Base-by-base conservation (phyloP, 2,329 filamentous ascomycete species). In the Stagonosporopsis chrysanthemi region DNA sequence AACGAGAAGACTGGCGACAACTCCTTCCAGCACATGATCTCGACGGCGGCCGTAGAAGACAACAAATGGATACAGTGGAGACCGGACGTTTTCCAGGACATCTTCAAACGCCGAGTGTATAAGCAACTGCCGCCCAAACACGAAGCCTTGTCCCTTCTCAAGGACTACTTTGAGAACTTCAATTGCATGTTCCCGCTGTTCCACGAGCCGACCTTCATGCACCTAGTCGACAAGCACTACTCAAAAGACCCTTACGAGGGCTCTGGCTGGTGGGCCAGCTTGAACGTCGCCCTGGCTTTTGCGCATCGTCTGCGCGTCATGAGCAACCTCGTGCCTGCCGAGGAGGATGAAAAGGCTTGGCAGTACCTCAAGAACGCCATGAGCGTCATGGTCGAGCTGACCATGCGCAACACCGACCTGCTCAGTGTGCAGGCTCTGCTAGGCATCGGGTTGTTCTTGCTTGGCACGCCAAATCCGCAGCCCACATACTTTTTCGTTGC, bases 111-210 rank as follows among this genome's bases (percentile, higher is more conserved):
- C 35, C 88, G 89, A 15, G 84, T 97, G 26, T 97, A 94, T 81
- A 89, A 90, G 59, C 89, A 88, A 15, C 78, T 98, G 29, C 95
- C 95, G 2, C 83, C 90, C 0, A 96, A 96, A 76, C 83, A 88
- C n/a, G 93, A 97, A 78, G 91, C 92, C 0, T 77, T 96, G 60
- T 96, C 92, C 1, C 80, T 98, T 35, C 86, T 97, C 59, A 92
- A 90, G 76, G 95, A 99, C 76, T 99, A 90, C 72, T 99, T 99
- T 66, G 91, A 96, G 71, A 97, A 97, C 78, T 98, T 99, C 83
- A 99, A 99, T 80, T 95, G 92, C 86, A 94, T 98, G 86, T 97
- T 98, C 72, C 95, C 95, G 6, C 82, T 99, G 4, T 99, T 97
- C 71, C 95, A 99, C 76, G 93, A 97, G 75, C 93, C 94, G 1